Evolutionary conservation across 2,329 filamentous ascomycete genomes (phyloP).

Genomic region (Epicoccum nigrum): DNA sequence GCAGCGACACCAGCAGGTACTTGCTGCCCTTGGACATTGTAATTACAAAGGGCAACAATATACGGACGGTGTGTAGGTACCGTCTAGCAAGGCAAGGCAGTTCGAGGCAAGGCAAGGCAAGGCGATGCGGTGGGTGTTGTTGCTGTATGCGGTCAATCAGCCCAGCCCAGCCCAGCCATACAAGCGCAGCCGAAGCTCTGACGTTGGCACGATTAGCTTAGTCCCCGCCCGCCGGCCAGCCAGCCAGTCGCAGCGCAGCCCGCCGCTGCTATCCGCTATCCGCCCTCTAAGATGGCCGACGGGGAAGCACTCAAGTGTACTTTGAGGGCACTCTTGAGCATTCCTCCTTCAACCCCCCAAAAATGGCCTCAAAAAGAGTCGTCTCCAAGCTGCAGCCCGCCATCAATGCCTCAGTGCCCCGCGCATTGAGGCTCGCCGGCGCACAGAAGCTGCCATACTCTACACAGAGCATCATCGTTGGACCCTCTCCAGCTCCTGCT

Average conservation of each 20-base stretch:
- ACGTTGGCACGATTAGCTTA: too few relatives aligned
- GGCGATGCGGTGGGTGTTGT: conserved; percentile 23
- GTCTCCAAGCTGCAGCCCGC: conserved; percentile 32
- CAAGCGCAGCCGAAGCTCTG: neutral
- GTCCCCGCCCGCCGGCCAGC: neutral
- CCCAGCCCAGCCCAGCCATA: conserved; percentile 8
- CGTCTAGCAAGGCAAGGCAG: too few relatives aligned
- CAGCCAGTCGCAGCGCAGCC: neutral
- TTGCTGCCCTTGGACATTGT: conserved; percentile 59
- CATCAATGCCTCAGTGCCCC: conserved; percentile 30
- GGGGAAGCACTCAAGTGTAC: conserved; percentile 13
- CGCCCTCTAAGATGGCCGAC: conserved; percentile 15
- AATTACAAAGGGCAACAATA: too few relatives aligned
- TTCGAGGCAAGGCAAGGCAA: conserved; percentile 19
- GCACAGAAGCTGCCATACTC: conserved; percentile 20
- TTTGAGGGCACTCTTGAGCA: too few relatives aligned
- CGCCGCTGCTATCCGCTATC: conserved; percentile 28
- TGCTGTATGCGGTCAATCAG: conserved; percentile 20
- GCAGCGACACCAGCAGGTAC: conserved; percentile 90
- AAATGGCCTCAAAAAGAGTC: conserved; percentile 41
- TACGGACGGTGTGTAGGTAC: too few relatives aligned
- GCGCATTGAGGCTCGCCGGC: conserved; percentile 20
- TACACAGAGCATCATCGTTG: conserved; percentile 21
- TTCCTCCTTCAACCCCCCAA: conserved; percentile 22
- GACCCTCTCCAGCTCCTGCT: conserved; percentile 28